These are phyloP conservation scores for Saxophila tyrrhenica DNA, from an alignment of 495 filamentous ascomycete genomes.

Conservation along the genomic window DNA sequence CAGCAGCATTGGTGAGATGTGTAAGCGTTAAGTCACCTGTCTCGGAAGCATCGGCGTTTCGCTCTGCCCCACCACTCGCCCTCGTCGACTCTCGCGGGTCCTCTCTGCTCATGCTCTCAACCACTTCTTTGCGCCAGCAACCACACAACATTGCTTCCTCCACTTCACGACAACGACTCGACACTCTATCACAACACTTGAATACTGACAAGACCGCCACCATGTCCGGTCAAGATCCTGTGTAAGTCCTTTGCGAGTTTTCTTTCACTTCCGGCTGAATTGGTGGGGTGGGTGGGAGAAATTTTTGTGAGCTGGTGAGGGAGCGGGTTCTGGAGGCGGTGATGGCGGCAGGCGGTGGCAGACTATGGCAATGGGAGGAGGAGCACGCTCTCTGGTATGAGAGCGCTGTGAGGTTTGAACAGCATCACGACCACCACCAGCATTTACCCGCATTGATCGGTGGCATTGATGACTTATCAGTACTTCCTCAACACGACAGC, in stretches of 20 bases:
- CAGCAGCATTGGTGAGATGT: too few species aligned
- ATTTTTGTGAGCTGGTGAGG: background rate
- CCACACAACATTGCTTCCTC: background rate
- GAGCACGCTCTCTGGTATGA: background rate
- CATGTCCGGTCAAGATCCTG: conserved; percentile 9
- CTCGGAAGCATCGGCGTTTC: too few species aligned
- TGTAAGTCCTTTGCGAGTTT: conserved; percentile 8
- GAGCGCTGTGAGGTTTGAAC: background rate
- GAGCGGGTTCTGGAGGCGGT: background rate
- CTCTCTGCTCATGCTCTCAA: too few species aligned
- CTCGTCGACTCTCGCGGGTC: too few species aligned
- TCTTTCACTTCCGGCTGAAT: conserved; percentile 4
- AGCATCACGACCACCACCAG: background rate
- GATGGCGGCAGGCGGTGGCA: background rate
- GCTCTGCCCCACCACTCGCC: too few species aligned
- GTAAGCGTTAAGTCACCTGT: too few species aligned
- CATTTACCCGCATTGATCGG: background rate
- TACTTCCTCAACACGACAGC: too few species aligned
- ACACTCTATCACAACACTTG: conserved; percentile 5
- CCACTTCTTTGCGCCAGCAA: background rate
- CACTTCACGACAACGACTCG: conserved; percentile 4
- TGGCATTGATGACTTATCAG: background rate
- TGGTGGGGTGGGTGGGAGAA: conserved; percentile 3
- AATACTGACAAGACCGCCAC: conserved; percentile 2
- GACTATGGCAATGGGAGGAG: background rate